Base-by-base conservation (phyloP, 1,284 basidiomycete species). In the Cryptococcus jaspeensis region DNA sequence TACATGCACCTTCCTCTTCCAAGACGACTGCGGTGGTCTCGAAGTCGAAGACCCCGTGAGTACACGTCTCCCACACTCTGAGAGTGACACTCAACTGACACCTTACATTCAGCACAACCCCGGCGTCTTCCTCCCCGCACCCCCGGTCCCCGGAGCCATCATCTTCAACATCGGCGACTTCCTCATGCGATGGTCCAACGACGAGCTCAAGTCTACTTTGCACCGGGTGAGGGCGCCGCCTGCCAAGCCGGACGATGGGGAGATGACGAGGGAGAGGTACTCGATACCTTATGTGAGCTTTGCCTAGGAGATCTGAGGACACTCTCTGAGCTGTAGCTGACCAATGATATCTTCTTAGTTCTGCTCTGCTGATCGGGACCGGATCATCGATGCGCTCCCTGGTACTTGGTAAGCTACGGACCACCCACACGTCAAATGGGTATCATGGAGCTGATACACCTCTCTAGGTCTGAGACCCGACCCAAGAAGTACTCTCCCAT, bases 81-180 rank as follows among this genome's bases (percentile, higher is more conserved):
- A n/a, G 41, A 25, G 3, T 11, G 25, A 78, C 11, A 62, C 67
- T 28, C 35, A 11, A 20, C 49, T 50, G 36, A 50, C 5, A 8
- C 35, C 5, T 9, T 5, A 5, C 36, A 9, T 3, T 23, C 40
- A 56, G 55, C 47, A 51, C n/a, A 39, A 48, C 8, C 80, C 81
- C 1, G 83, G 81, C 2, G 58, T 63, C 1, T 85, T 84, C 63
- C 68, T 76, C 78, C 75, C 79, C 20, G 83, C 81, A 4, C 78
- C 79, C 2, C 82, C 83, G 0, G 67, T 85, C 3, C 75, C 80
- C 6, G 82, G 81, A 2, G 79, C 83, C 0, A 72, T 85, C n/a
- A 75, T 85, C 16, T 82, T 85, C 51, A 86, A 86, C 62, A 84
- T 84, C 5, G 84, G 83, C 3, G 84, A 85, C 64, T 82, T 84